Evolutionary conservation across 768 basidiomycete species (phyloP).

Genomic region (Lentinula sp.): DNA sequence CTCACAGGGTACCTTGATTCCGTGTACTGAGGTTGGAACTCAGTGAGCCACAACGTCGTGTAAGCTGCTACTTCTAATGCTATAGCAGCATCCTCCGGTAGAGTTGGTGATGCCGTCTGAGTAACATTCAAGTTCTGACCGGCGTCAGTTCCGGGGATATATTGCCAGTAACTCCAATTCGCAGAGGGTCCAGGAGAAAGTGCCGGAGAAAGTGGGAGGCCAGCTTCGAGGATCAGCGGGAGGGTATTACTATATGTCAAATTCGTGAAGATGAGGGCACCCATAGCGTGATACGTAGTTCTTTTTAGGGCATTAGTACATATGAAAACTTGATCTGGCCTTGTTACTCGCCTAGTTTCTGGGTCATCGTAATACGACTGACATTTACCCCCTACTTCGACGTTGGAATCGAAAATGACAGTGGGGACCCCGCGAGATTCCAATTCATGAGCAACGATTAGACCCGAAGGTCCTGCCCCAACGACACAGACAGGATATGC

Average conservation of each 20-base stretch:
- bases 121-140: background rate
- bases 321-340: background rate
- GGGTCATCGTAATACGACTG: constrained; percentile 6
- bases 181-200: background rate
- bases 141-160: background rate
- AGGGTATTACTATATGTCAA: constrained; percentile 2
- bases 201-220: background rate
- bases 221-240: constrained; percentile 1
- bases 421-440: background rate
- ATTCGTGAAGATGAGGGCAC: constrained; percentile 6
- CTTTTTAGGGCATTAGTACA: background rate
- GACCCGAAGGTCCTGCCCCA: constrained; percentile 2
- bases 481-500: constrained; percentile 10
- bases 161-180: constrained; percentile 2
- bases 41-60: background rate
- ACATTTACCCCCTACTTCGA: constrained; percentile 5
- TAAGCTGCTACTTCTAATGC: background rate
- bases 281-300: constrained; percentile 2
- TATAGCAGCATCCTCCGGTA: background rate
- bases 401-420: background rate
- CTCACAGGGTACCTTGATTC: background rate
- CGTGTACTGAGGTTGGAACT: background rate
- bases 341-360: background rate
- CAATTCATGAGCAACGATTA: constrained; percentile 1
- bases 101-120: background rate